These are phyloP conservation scores for Erythrophleum fordii DNA, from an alignment of 306 rosid genomes.

Conservation along the genomic window DNA sequence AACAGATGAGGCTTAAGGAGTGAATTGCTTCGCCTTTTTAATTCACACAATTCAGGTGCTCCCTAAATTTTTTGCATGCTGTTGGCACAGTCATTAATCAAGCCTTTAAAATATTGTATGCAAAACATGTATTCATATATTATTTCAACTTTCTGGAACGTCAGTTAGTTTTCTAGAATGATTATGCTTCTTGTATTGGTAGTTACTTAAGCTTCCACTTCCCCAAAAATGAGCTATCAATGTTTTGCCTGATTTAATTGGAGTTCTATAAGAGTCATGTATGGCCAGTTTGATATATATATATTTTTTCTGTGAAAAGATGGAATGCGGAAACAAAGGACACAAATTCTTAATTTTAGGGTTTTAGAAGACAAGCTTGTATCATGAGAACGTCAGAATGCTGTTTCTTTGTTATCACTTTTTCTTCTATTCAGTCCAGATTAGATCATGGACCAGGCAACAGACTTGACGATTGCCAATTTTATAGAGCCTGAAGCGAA, in stretches of 20 bases:
- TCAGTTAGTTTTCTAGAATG: neutral
- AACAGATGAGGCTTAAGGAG: neutral
- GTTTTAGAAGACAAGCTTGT: slow-evolving; percentile 10
- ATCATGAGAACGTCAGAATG: neutral
- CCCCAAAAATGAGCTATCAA: neutral
- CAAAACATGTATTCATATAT: neutral
- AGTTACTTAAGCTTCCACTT: neutral
- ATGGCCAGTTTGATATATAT: neutral
- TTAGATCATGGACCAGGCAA: neutral
- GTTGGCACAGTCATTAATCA: neutral
- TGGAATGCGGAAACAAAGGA: slow-evolving; percentile 1
- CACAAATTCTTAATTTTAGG: neutral
- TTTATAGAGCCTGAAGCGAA: neutral
- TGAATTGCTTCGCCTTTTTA: neutral
- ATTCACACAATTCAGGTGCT: neutral
- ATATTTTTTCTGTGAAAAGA: neutral
- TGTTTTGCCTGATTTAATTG: neutral
- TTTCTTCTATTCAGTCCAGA: neutral
- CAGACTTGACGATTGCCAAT: neutral
- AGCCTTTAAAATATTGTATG: neutral
- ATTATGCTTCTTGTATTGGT: neutral
- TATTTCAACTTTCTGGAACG: neutral
- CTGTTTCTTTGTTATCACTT: neutral
- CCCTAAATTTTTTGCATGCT: neutral
- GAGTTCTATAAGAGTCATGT: neutral